Evolutionary conservation across 495 filamentous ascomycete species (phyloP), one percentile per base, ranked within the genome.

Genomic region (Aspergillus haitiensis): DNA sequence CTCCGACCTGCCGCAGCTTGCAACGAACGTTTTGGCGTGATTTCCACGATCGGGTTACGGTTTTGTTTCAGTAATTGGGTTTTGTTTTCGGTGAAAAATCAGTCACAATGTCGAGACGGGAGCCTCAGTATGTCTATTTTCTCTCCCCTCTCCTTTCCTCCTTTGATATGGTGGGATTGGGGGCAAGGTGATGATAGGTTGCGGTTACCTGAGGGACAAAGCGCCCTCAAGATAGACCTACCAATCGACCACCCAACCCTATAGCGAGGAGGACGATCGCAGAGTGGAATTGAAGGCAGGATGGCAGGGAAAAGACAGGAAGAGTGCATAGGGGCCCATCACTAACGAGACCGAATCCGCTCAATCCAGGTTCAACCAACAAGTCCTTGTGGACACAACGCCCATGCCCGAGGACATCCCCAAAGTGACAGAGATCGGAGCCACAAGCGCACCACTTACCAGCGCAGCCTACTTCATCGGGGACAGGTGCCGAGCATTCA

Each of bases 391-490:
- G 79, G 95, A 99, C 83, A 93, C 91, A 64, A 97, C 95, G 60
- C 94, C 94, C 66, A 89, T 98, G 70, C 94, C 94, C 56, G 83
- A 88, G 70, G 84, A 86, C 66, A 92, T 99, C 74, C 94, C 94
- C 70, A 83, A 86, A 64, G 94, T 99, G 63, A 80, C 89, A 62
- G 94, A 99, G 74, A 83, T 98, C 65, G 94, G 94, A 54, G 82
- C 90, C 50, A 94, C 86, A 60, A 97, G 92, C 45, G 95, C 93
- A 15, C 95, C 94, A 40, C 81, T 99, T 27, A 76, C 92, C 36
- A 93, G 89, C 61, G 95, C 94, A 15, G 84, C 91, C n/a, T 99
- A 87, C 82, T 98, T 97, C 71, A 99, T 99, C 72, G 94, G 94
- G 49, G 92, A 91, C 60, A 86, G 93, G 66, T 99, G 94, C 85